Percentiles rank a stretch among this genome's conserved stretches.
Evolutionary conservation across 805 yeast species (phyloP).

Genomic region (Yamadazyma sp.): DNA sequence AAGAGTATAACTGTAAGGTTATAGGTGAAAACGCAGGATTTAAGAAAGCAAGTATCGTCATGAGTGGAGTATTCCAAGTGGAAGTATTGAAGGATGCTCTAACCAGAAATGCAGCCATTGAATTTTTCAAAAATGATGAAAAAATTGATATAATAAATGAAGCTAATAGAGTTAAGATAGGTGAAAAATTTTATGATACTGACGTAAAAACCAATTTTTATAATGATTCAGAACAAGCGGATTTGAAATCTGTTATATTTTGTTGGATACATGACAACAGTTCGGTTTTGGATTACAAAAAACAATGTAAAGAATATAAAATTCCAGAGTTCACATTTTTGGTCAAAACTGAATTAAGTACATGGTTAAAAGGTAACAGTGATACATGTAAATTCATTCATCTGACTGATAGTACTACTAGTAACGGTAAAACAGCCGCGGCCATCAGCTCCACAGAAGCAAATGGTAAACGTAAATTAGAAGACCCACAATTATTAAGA

Average conservation of each 20-base stretch:
- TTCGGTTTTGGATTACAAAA: conserved; percentile 77
- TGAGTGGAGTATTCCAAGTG: conserved; percentile 6
- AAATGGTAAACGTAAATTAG: conserved; percentile 13
- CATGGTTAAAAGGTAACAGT: conserved; percentile 75
- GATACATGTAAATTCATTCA: conserved; percentile 50
- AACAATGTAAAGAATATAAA: conserved; percentile 61
- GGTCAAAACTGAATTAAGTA: conserved; percentile 78
- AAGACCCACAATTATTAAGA: conserved; percentile 50
- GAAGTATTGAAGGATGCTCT: conserved; percentile 10
- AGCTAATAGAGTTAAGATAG: conserved; percentile 34
- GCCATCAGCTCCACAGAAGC: not conserved
- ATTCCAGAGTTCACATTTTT: conserved; percentile 74
- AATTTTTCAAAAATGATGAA: conserved; percentile 1
- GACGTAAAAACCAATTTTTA: conserved; percentile 53
- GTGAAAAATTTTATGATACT: conserved; percentile 28
- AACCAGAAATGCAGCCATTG: conserved; percentile 5
- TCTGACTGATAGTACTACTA: conserved; percentile 13
- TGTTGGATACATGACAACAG: conserved; percentile 77
- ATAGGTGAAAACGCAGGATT: too few species aligned
- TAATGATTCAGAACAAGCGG: conserved; percentile 46
- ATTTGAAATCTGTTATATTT: conserved; percentile 61
- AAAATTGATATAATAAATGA: conserved; percentile 12
- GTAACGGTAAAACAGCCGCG: conserved; percentile 7
- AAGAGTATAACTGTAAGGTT: too few species aligned
- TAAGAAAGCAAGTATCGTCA: too few species aligned